Conservation (phyloP, 768 basidiomycete species). For the Lenzites betulinus region DNA sequence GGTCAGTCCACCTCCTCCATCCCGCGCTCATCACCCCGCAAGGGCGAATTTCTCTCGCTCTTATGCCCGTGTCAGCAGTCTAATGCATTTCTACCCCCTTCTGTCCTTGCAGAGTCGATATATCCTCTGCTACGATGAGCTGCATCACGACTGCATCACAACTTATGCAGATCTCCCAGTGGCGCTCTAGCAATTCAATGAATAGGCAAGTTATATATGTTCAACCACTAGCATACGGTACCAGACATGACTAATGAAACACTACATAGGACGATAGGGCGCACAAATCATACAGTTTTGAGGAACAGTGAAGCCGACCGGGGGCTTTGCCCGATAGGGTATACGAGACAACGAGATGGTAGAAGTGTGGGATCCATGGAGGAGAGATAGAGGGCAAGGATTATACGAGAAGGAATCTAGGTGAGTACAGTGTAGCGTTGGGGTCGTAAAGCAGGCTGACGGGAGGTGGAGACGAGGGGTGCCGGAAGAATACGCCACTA, state of each 20-base stretch:
- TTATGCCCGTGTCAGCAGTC: no score
- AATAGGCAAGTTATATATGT: constrained; percentile 4
- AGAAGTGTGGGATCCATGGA: background rate
- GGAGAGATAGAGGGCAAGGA: background rate
- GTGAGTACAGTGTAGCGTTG: background rate
- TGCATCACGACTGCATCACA: no score
- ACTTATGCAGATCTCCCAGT: background rate
- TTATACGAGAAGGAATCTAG: background rate
- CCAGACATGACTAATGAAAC: background rate
- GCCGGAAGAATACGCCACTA: constrained; percentile 2
- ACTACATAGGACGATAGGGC: constrained; percentile 1
- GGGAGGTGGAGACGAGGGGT: background rate
- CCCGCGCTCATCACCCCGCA: background rate
- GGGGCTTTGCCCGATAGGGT: constrained; percentile 4
- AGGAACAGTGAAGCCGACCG: background rate
- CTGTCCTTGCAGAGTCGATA: no score
- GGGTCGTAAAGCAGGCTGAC: constrained; percentile 8
- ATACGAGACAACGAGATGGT: constrained; percentile 2
- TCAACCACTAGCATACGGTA: background rate
- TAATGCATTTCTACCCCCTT: background rate
- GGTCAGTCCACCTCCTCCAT: background rate
- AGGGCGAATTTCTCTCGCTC: no score
- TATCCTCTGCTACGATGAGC: no score
- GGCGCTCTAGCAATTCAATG: no score
- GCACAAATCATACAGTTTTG: background rate